phyloP scores from a whole-genome alignment of 2,329 filamentous ascomycete genomes.

The Hypoxylon sp. region DNA sequence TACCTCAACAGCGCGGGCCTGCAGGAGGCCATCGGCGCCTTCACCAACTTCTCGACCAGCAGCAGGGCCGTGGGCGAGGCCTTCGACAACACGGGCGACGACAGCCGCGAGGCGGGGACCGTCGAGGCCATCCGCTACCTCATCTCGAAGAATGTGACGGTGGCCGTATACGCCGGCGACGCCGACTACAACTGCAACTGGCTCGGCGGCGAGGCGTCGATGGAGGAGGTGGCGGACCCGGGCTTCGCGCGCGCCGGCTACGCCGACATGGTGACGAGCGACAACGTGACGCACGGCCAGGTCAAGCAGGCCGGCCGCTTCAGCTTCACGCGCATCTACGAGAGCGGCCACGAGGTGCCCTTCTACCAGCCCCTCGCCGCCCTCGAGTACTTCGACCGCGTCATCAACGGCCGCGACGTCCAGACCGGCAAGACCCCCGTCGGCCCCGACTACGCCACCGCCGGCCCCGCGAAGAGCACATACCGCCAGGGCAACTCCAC shows the following conservation, averaged over 20 bases:
- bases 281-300: slow-evolving; percentile 59
- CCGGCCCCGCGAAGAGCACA: slow-evolving; percentile 51
- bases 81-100: slow-evolving; percentile 67
- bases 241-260: slow-evolving; percentile 56
- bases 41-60: slow-evolving; percentile 65
- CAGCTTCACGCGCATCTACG: slow-evolving; percentile 57
- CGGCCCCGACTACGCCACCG: slow-evolving; percentile 46
- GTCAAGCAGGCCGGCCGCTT: slow-evolving; percentile 60
- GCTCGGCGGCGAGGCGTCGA: slow-evolving; percentile 42
- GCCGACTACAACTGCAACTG: slow-evolving; percentile 47
- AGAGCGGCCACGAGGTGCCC: slow-evolving; percentile 54
- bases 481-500: slow-evolving; percentile 54
- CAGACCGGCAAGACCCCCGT: slow-evolving; percentile 52
- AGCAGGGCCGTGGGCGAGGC: slow-evolving; percentile 54
- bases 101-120: slow-evolving; percentile 41
- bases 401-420: slow-evolving; percentile 57
- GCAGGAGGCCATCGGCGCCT: slow-evolving; percentile 66
- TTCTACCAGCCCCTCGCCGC: slow-evolving; percentile 62
- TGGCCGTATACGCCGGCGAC: slow-evolving; percentile 45
- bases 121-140: slow-evolving; percentile 39
- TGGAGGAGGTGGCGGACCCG: slow-evolving; percentile 48
- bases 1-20: slow-evolving; percentile 65
- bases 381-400: slow-evolving; percentile 58
- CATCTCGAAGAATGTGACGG: slow-evolving; percentile 33
- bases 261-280: slow-evolving; percentile 52